phyloP scores from a whole-genome alignment of 176 grass and related monocot species.

The Carex pumila region DNA sequence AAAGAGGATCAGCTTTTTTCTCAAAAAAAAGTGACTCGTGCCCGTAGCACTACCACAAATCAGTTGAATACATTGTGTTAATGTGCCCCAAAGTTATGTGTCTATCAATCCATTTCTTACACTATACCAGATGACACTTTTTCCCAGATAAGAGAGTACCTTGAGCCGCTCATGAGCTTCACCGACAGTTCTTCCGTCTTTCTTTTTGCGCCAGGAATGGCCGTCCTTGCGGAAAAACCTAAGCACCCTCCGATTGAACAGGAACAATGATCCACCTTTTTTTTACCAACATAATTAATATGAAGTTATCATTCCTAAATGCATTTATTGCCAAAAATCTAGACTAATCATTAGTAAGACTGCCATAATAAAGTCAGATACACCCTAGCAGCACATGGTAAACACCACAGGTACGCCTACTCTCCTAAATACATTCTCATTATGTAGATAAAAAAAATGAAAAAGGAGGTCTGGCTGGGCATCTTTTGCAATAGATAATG shows the following conservation, averaged over 20 bases:
- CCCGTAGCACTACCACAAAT: constrained; percentile 11
- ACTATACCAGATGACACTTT: not conserved
- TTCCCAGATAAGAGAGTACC: constrained; percentile 33
- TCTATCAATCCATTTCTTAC: constrained; percentile 5
- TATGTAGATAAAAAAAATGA: not conserved
- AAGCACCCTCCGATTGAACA: constrained; percentile 84
- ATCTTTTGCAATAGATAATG: not conserved
- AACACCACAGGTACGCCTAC: not conserved
- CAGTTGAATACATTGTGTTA: constrained; percentile 13
- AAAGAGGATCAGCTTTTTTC: not conserved
- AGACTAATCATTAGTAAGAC: not conserved
- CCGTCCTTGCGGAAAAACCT: constrained; percentile 96
- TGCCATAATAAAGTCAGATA: constrained; percentile 1
- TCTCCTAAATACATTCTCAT: constrained; percentile 6
- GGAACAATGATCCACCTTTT: constrained; percentile 89
- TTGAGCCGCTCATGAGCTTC: constrained; percentile 94
- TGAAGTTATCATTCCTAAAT: not conserved
- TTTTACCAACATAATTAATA: not conserved
- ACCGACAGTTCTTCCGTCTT: constrained; percentile 76
- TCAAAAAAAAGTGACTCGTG: not conserved
- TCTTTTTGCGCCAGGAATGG: constrained; percentile 88
- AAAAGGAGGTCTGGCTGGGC: not conserved
- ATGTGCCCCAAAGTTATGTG: not conserved
- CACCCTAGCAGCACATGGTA: not conserved
- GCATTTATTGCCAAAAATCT: not conserved